Evolutionary conservation across 768 basidiomycete species (phyloP), one percentile per base, ranked within the genome.

Genomic region (Coprinopsis sp.): DNA sequence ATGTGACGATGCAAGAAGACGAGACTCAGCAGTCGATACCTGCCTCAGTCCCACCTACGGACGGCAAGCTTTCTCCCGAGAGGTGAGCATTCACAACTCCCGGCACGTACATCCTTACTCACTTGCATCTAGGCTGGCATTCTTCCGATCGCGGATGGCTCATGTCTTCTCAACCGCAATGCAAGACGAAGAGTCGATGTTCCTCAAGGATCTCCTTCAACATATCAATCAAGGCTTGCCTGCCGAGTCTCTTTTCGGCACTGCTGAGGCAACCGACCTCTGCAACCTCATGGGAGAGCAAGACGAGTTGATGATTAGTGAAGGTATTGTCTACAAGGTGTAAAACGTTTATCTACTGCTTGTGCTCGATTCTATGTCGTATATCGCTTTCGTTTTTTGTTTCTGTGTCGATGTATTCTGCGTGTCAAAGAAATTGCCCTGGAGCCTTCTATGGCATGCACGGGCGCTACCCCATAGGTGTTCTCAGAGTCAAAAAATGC

Each of bases 251-350:
- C 68, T 93, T 30, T 98, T 91, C 63, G 87, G 89, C 2, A 85
- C 82, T 0, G 72, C 75, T 11, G 95, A 98, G 64, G 95, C 88
- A 1, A 81, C 79, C 4, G 70, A 73, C 44, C 81, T 83, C 19
- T 83, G 85, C 48, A 72, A 79, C 52, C 64, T 71, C 28, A 96
- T 98, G 94, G 75, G 77, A 22, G 82, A 84, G 14, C 71, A 70
- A 11, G 83, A 90, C 44, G 87, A 94, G 64, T 70, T 97, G 51
- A 91, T 96, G 88, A 73, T 91, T 56, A 86, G 84, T 53, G 90
- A 88, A 25, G 87, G 84, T 25, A 81, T 90, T 47, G 77, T 94
- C 44, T 94, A 94, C 70, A 91, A 83, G 64, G 79, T 91, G 47
- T 91, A 69, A 60, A 33, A 22, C 24, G 16, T n/a, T n/a, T 51